Evolutionary conservation across 208 protist genomes (phyloP).

Genomic region (Trypanosoma melophagium): DNA sequence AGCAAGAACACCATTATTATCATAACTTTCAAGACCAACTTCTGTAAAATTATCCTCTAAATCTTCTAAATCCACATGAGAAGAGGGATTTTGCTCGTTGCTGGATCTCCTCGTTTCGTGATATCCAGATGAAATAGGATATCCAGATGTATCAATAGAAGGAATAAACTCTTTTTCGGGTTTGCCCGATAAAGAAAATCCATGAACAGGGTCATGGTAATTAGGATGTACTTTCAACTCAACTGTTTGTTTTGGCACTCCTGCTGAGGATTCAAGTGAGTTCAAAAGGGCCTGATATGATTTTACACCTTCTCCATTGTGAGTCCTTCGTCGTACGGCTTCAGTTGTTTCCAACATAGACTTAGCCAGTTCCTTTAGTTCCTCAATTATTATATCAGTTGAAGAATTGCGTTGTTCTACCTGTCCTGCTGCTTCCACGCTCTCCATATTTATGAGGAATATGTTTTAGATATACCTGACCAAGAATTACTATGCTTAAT

Average conservation of each 20-base stretch:
- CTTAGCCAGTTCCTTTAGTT: slow-evolving; percentile 78
- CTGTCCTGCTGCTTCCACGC: slow-evolving; percentile 6
- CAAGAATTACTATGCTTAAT: too few species aligned
- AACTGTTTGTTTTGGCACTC: not conserved
- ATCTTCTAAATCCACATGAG: slow-evolving; percentile 12
- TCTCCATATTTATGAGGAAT: not conserved
- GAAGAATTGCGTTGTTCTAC: slow-evolving; percentile 13
- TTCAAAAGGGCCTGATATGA: slow-evolving; percentile 74
- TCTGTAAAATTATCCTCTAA: slow-evolving; percentile 1
- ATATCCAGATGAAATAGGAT: not conserved
- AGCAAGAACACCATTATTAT: not conserved
- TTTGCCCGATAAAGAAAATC: not conserved
- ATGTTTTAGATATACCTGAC: too few species aligned
- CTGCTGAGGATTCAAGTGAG: slow-evolving; percentile 38
- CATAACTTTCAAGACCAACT: not conserved
- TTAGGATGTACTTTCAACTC: not conserved
- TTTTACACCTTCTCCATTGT: slow-evolving; percentile 46
- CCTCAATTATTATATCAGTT: slow-evolving; percentile 79
- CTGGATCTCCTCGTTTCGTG: not conserved
- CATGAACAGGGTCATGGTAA: slow-evolving; percentile 8
- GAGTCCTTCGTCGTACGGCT: slow-evolving; percentile 50
- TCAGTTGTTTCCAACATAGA: slow-evolving; percentile 86
- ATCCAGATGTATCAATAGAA: not conserved
- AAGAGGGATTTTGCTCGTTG: not conserved
- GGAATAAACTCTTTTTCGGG: not conserved